These are phyloP conservation scores for Pelagomonas calceolata DNA, from an alignment of 108 stramenopile species.

Conservation along the genomic window DNA sequence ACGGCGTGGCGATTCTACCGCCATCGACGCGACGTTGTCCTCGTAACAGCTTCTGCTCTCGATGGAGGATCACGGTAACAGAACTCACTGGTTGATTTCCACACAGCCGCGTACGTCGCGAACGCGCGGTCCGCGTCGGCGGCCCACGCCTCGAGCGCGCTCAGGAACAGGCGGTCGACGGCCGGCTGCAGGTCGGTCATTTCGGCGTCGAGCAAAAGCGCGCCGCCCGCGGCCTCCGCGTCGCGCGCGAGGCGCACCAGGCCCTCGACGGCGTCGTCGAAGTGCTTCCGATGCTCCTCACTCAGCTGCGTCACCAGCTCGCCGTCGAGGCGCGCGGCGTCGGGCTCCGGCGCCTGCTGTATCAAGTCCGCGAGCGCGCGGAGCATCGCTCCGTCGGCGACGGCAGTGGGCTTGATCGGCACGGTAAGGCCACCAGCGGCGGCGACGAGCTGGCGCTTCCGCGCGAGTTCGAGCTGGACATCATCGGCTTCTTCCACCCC, in stretches of 20 bases:
- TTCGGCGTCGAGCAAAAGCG: neutral
- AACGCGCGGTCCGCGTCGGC: too few species aligned
- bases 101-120: too few species aligned
- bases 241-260: neutral
- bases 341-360: neutral
- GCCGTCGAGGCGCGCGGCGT: neutral
- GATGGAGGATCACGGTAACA: too few species aligned
- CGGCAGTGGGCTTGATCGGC: neutral
- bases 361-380: neutral
- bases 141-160: neutral
- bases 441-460: too few species aligned
- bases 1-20: too few species aligned
- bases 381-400: neutral
- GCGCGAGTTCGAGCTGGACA: too few species aligned
- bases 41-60: slow-evolving; percentile 63
- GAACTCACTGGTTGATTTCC: too few species aligned
- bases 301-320: slow-evolving; percentile 7
- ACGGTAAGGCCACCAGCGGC: neutral
- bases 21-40: too few species aligned
- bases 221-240: neutral
- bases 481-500: too few species aligned
- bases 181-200: neutral
- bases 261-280: neutral
- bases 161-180: neutral
- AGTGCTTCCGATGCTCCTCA: slow-evolving; percentile 5